Evolutionary conservation across 805 yeast species (phyloP).

Genomic region (Candida wancherniae): DNA sequence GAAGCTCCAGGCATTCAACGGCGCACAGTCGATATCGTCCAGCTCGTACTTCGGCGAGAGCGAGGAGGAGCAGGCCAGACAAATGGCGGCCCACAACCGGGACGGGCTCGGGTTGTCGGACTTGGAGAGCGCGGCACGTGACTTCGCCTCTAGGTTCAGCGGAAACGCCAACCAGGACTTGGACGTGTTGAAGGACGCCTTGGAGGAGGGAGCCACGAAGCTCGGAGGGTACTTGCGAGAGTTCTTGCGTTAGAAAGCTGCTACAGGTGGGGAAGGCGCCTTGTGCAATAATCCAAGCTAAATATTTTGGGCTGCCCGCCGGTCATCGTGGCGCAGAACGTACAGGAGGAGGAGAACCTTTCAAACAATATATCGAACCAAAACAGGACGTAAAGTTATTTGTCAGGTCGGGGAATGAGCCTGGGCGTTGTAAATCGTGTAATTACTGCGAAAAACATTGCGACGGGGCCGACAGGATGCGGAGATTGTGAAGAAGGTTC

Average conservation of each 20-base stretch:
- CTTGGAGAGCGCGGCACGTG: conserved; percentile 56
- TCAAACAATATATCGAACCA: too few species aligned
- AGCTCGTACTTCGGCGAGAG: conserved; percentile 89
- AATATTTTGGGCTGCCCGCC: too few species aligned
- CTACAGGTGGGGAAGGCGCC: too few species aligned
- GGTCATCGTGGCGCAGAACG: too few species aligned
- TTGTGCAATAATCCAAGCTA: too few species aligned
- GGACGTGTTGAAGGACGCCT: conserved; percentile 81
- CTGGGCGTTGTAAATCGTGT: too few species aligned
- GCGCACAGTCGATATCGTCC: conserved; percentile 89
- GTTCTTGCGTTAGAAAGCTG: conserved; percentile 53
- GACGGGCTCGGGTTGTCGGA: conserved; percentile 33
- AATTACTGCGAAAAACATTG: too few species aligned
- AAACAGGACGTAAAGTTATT: too few species aligned
- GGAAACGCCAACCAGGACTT: conserved; percentile 85
- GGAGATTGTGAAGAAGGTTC: too few species aligned
- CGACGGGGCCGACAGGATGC: too few species aligned
- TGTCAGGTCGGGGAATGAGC: too few species aligned
- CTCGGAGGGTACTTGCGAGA: conserved; percentile 83
- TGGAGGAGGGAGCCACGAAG: conserved; percentile 91
- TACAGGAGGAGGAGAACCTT: too few species aligned
- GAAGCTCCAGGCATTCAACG: conserved; percentile 77
- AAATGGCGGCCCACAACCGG: conserved; percentile 14
- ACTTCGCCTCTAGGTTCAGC: conserved; percentile 62
- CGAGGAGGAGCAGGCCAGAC: conserved; percentile 33